Conservation (phyloP, 169 alveolate genomes). For the Amoebophrya sp. region DNA sequence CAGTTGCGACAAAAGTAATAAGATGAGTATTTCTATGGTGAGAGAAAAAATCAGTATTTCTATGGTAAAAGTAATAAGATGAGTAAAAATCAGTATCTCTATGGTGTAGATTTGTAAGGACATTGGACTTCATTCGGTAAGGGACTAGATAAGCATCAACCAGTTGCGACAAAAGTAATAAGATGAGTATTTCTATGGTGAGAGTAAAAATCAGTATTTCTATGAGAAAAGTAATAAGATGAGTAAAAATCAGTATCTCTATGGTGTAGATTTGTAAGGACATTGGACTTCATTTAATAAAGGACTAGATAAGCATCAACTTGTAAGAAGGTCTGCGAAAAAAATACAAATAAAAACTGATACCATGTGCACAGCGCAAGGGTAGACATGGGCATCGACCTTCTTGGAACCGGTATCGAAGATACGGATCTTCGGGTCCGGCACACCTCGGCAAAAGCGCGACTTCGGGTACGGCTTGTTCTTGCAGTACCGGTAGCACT, state of each 20-base stretch:
- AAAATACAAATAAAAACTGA: too few relatives aligned
- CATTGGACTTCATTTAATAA: too few relatives aligned
- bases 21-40: neutral
- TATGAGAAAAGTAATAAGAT: neutral
- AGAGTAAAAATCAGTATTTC: neutral
- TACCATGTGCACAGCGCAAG: constrained; percentile 91
- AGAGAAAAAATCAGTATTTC: neutral
- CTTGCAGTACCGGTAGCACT: constrained; percentile 97
- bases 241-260: neutral
- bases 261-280: too few relatives aligned
- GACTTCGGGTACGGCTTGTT: constrained; percentile 99
- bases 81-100: neutral
- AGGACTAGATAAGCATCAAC: too few relatives aligned
- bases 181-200: neutral
- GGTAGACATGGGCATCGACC: constrained; percentile 94
- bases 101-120: too few relatives aligned
- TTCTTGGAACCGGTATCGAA: constrained; percentile 96
- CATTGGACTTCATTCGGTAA: too few relatives aligned
- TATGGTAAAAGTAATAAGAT: neutral
- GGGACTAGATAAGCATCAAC: too few relatives aligned
- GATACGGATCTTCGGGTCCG: constrained; percentile 97
- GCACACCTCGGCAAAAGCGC: constrained; percentile 98
- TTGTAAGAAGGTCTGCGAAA: too few relatives aligned
- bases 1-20: too few relatives aligned
- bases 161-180: too few relatives aligned